These are phyloP conservation scores for Magnolia kwangsiensis DNA, from an alignment of 164 flowering plant species.

Conservation along the genomic window DNA sequence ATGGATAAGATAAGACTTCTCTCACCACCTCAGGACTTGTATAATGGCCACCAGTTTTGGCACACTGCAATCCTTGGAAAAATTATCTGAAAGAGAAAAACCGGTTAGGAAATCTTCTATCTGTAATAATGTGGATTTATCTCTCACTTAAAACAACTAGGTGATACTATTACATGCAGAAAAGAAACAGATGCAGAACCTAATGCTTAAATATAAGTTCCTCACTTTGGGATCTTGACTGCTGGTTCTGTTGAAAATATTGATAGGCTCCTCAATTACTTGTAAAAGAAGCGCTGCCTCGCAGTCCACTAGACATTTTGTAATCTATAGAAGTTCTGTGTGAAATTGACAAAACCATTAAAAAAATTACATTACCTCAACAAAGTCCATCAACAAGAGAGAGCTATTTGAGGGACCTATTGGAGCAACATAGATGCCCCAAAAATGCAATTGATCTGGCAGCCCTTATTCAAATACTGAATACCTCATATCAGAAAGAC, in stretches of 20 bases:
- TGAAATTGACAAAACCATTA: constrained; percentile 5
- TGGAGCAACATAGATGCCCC: neutral
- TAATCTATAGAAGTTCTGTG: constrained; percentile 55
- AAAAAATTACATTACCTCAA: neutral
- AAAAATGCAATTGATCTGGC: neutral
- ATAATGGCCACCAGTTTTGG: no score
- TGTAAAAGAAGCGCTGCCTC: constrained; percentile 69
- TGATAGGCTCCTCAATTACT: constrained; percentile 69
- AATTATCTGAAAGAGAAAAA: constrained; percentile 18
- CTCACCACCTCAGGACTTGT: no score
- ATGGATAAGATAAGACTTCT: no score
- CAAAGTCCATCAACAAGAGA: neutral
- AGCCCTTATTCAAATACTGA: neutral
- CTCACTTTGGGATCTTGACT: constrained; percentile 74
- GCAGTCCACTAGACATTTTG: constrained; percentile 75
- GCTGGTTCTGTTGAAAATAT: constrained; percentile 66
- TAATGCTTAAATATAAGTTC: neutral
- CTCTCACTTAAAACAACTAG: neutral
- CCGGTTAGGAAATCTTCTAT: constrained; percentile 4
- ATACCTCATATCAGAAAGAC: neutral
- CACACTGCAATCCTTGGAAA: no score
- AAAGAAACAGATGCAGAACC: neutral
- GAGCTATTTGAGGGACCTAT: neutral
- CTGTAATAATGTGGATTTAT: neutral
- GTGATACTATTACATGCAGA: neutral